Percentiles rank a stretch among this genome's conserved stretches.
These are phyloP conservation scores for Kwoniella dejecticola DNA, from an alignment of 768 basidiomycete species.

Conservation along the genomic window DNA sequence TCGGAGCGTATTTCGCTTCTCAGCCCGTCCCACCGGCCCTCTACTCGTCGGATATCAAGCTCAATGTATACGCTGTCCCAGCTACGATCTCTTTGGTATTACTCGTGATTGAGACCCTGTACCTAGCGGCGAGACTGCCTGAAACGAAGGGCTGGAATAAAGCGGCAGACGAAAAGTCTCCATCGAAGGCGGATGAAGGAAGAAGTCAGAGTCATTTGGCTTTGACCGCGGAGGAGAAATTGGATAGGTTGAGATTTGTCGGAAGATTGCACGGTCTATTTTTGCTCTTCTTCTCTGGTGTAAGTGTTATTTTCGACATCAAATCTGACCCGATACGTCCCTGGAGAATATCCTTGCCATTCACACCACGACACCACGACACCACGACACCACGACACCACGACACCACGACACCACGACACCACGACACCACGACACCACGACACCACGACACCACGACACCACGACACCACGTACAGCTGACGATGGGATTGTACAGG, in stretches of 20 bases:
- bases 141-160: conserved; percentile 71
- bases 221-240: conserved; percentile 54
- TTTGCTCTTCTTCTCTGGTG: conserved; percentile 77
- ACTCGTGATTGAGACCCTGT: conserved; percentile 74
- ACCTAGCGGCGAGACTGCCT: conserved; percentile 73
- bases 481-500: no score
- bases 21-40: conserved; percentile 65
- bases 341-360: no score
- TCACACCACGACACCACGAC: no score
- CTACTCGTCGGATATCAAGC: conserved; percentile 12
- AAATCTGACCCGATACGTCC: no score
- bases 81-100: conserved; percentile 79
- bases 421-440: no score
- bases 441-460: no score
- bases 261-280: conserved; percentile 79
- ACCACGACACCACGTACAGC: no score
- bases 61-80: conserved; percentile 87
- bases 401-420: no score
- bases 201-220: conserved; percentile 13
- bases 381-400: no score
- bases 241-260: conserved; percentile 64
- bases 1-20: conserved; percentile 96
- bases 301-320: conserved; percentile 37
- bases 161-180: conserved; percentile 29
- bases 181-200: conserved; percentile 4